A percentile compares a stretch with the other conserved stretches of the same genome.
Evolutionary conservation across 1,139 yeast species (phyloP).

Genomic region (Protomyces lactucae-debilis): DNA sequence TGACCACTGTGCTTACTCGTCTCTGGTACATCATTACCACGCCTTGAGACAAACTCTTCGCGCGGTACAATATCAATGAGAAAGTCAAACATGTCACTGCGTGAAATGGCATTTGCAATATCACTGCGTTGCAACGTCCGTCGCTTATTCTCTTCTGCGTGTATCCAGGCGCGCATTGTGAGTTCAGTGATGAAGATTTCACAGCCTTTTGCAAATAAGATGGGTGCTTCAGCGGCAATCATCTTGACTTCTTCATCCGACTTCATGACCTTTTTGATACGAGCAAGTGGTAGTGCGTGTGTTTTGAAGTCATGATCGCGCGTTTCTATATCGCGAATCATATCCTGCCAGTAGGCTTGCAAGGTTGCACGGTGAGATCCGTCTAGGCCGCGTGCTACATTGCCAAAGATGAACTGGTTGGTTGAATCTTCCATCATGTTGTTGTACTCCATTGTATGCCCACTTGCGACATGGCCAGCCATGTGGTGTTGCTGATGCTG

Average conservation of each 20-base stretch:
- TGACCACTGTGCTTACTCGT: neutral
- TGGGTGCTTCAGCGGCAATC: conserved; percentile 98
- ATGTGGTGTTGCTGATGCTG: neutral
- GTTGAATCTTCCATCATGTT: neutral
- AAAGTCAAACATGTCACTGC: conserved; percentile 95
- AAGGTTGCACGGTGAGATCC: conserved; percentile 80
- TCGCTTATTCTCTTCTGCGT: conserved; percentile 92
- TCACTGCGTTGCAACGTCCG: conserved; percentile 90
- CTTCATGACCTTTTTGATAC: conserved; percentile 91
- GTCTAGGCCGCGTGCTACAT: conserved; percentile 86
- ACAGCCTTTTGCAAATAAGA: conserved; percentile 93
- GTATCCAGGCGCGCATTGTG: conserved; percentile 98
- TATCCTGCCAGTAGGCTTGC: conserved; percentile 97
- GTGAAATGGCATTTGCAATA: conserved; percentile 90
- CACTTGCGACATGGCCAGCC: neutral
- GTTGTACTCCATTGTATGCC: neutral
- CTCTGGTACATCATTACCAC: neutral
- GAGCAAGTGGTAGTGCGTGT: conserved; percentile 88
- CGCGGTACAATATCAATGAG: conserved; percentile 93
- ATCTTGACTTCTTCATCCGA: conserved; percentile 95
- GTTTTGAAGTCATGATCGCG: conserved; percentile 88
- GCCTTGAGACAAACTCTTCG: conserved; percentile 31
- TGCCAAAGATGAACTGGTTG: conserved; percentile 49
- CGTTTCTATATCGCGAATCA: conserved; percentile 82
- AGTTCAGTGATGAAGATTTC: conserved; percentile 93